These are phyloP conservation scores for Aureobasidium sp. DNA, from an alignment of 2,329 filamentous ascomycete genomes.

Conservation along the genomic window DNA sequence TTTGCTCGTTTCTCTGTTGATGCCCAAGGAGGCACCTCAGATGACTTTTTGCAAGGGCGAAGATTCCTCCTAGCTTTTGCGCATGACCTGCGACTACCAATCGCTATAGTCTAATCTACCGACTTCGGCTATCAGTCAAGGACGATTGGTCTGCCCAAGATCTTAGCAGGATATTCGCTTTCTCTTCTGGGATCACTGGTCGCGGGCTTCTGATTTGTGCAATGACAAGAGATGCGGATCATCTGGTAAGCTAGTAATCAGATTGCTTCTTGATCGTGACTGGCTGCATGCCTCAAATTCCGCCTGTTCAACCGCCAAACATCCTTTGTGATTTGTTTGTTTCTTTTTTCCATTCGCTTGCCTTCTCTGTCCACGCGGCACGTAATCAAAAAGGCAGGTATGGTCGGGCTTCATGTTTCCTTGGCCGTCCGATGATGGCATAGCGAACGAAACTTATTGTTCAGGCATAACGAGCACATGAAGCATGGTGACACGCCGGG, in stretches of 20 bases:
- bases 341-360: not conserved
- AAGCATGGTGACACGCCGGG: not conserved
- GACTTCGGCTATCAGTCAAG: not conserved
- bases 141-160: not conserved
- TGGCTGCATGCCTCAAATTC: not conserved
- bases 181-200: not conserved
- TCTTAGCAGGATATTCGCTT: not conserved
- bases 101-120: not conserved
- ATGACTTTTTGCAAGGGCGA: not conserved
- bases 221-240: too few species aligned
- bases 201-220: too few species aligned
- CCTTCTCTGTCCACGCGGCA: not conserved
- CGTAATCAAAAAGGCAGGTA: not conserved
- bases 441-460: too few species aligned
- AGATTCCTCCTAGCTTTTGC: not conserved
- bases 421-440: slow-evolving; percentile 3
- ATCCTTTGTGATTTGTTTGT: not conserved
- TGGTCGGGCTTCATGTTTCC: not conserved
- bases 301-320: not conserved
- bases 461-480: slow-evolving; percentile 1
- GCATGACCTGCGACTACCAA: slow-evolving; percentile 1
- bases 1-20: not conserved
- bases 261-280: too few species aligned
- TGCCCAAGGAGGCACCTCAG: not conserved
- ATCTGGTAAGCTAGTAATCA: too few species aligned